These are phyloP conservation scores for Gentiana straminea DNA, from an alignment of 257 asterid species.

Conservation along the genomic window DNA sequence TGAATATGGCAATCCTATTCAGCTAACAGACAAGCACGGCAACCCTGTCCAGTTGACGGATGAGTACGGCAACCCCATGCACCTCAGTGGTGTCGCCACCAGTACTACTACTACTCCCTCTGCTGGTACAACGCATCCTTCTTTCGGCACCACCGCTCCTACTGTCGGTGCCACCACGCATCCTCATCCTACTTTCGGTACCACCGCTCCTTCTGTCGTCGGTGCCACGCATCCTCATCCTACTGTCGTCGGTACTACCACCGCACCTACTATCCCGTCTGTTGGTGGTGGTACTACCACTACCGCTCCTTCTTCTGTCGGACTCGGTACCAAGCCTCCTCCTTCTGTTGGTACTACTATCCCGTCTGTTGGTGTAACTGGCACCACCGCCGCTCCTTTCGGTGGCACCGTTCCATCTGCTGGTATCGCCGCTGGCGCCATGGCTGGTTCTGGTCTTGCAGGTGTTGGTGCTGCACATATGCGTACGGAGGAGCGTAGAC, in stretches of 20 bases:
- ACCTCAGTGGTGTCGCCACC: constrained; percentile 57
- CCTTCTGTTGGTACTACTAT: no score
- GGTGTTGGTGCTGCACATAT: not conserved
- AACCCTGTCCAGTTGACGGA: constrained; percentile 58
- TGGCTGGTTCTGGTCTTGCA: not conserved
- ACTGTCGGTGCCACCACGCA: not conserved
- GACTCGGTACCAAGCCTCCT: no score
- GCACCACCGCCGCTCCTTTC: not conserved
- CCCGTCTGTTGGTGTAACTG: not conserved
- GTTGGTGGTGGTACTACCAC: no score
- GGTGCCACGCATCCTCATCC: not conserved
- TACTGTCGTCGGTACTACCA: not conserved
- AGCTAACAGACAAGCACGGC: constrained; percentile 52
- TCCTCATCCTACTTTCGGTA: no score
- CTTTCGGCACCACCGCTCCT: not conserved
- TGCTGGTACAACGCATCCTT: constrained; percentile 1
- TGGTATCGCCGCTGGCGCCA: not conserved
- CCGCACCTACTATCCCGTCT: not conserved
- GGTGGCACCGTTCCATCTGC: not conserved
- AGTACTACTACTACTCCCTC: constrained; percentile 1
- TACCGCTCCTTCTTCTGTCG: no score
- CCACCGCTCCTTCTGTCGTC: no score
- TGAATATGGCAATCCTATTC: constrained; percentile 74
- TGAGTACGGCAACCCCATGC: constrained; percentile 73
- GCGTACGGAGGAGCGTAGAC: constrained; percentile 9